These are phyloP conservation scores for Xylariaceae sp. DNA, from an alignment of 2,329 filamentous ascomycete species.

Conservation along the genomic window DNA sequence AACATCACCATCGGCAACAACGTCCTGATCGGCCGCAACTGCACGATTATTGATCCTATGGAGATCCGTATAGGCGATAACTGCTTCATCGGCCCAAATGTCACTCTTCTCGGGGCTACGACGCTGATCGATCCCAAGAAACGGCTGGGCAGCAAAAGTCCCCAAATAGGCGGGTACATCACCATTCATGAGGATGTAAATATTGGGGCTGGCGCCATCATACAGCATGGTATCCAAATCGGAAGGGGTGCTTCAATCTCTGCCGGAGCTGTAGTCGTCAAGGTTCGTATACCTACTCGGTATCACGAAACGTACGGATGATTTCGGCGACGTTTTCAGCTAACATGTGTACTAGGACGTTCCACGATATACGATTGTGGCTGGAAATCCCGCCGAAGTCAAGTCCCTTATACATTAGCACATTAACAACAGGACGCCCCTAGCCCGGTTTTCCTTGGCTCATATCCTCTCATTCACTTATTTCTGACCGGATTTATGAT, in stretches of 20 bases:
- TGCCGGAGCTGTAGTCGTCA: conserved; percentile 81
- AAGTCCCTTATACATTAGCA: conserved; percentile 34
- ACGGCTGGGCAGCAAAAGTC: conserved; percentile 68
- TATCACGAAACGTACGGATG: neutral
- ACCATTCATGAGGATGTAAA: conserved; percentile 82
- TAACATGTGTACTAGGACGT: conserved; percentile 47
- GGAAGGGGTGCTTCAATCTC: conserved; percentile 76
- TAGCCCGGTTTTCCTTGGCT: neutral
- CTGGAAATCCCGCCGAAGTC: conserved; percentile 64
- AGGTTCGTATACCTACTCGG: conserved; percentile 48
- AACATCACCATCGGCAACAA: conserved; percentile 86
- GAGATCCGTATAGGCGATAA: conserved; percentile 76
- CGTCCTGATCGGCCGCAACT: conserved; percentile 77
- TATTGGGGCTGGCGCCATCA: conserved; percentile 71
- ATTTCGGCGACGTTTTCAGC: neutral
- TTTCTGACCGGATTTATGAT: conserved; percentile 18
- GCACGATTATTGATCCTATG: conserved; percentile 82
- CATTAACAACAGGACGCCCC: neutral
- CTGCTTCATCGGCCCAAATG: conserved; percentile 74
- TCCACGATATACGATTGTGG: conserved; percentile 63
- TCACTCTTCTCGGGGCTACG: conserved; percentile 76
- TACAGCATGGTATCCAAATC: conserved; percentile 75
- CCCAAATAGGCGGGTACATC: conserved; percentile 66
- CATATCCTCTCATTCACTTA: conserved; percentile 3
- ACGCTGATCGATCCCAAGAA: conserved; percentile 68